Base-by-base conservation (phyloP, 192 early-diverging fungal species). In the Coemansia sp. region DNA sequence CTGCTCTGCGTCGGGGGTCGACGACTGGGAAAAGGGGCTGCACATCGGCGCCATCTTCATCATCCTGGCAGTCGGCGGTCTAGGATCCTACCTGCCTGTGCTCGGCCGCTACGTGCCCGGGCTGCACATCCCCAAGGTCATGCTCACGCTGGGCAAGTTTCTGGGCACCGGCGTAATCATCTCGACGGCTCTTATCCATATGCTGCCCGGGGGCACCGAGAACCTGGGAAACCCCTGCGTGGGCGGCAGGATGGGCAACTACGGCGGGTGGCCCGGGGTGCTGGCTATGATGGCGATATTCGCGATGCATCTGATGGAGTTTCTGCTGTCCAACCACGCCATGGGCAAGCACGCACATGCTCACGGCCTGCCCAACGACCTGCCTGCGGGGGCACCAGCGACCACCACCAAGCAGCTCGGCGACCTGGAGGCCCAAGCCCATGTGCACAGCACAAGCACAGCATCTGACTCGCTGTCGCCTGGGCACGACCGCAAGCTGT, bases 181-280 rank as follows among this genome's bases (percentile, higher is more conserved):
- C n/a, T 79, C 91, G 0, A 93, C 91, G 8, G 88, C 86, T 10
- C 85, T 93, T 14, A 88, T 93, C 62, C 91, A 93, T 72, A 90
- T 92, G 90, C 69, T 92, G 1, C 88, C 89, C 0, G 68, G 68
- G 28, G 88, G 85, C 48, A 61, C 75, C 57, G 70, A 66, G 1
- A 82, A 75, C 33, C 84, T 92, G 20, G 65, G 71, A 34, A 75
- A 83, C 52, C 80, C 83, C 16, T 88, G 90, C 68, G 66, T 86
- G 22, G 74, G 73, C n/a, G 48, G 52, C 25, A 87, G 84, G 38
- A 72, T 77, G 69, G 83, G 82, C 60, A 50, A 48, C 59, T 86
- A 83, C 60, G 34, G 65, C 31, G 83, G 76, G 10, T 87, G 87
- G 75, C 83, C 86, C 7, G 83, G 86, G 6, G 49, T 87, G 4